A percentile compares a stretch with the other conserved stretches of the same genome.
phyloP scores from a whole-genome alignment of 106 monocot genomes.

The Dioscorea zingiberensis region DNA sequence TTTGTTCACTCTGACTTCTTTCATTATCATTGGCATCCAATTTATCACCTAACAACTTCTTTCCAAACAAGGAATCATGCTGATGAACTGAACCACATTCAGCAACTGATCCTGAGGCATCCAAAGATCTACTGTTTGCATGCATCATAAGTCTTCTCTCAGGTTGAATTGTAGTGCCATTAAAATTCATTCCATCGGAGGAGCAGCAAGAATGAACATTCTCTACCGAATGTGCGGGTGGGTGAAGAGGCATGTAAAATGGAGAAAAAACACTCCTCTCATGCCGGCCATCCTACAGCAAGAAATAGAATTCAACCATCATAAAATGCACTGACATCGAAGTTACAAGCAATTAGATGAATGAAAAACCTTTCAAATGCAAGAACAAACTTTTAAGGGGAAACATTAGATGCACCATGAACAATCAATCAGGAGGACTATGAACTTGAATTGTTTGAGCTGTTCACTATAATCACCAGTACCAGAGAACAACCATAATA shows the following conservation, averaged over 20 bases:
- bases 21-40: no score
- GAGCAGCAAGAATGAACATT: constrained; percentile 9
- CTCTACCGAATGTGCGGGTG: constrained; percentile 1
- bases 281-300: constrained; percentile 8
- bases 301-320: neutral
- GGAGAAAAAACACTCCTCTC: constrained; percentile 6
- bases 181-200: constrained; percentile 2
- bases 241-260: constrained; percentile 1
- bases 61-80: neutral
- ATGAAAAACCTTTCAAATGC: no score
- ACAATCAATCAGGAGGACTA: no score
- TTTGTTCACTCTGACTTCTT: constrained; percentile 7
- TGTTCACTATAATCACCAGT: no score
- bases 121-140: neutral
- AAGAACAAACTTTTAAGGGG: no score
- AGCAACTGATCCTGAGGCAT: constrained; percentile 7
- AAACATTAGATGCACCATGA: no score
- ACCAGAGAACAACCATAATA: no score
- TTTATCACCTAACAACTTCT: no score
- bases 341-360: no score
- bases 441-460: no score
- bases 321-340: no score
- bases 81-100: constrained; percentile 10
- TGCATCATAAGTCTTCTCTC: constrained; percentile 5
- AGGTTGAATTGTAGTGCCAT: neutral